Conservation (phyloP, 768 basidiomycete species). For the Boletus sp. region DNA sequence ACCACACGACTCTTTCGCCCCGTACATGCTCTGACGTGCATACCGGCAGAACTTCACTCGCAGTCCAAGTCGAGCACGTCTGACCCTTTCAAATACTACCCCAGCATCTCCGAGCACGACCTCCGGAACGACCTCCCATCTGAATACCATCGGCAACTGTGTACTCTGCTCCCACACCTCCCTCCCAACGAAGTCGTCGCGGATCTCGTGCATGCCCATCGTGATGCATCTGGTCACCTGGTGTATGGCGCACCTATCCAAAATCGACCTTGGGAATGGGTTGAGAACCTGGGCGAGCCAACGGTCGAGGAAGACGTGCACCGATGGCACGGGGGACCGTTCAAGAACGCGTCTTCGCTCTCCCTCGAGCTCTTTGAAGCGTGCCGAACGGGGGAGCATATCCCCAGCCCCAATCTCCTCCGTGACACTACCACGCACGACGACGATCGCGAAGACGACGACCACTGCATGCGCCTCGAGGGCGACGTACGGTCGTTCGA, state of each 20-base stretch:
- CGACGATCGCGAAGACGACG: constrained; percentile 11
- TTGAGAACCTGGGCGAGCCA: constrained; percentile 61
- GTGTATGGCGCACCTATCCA: constrained; percentile 51
- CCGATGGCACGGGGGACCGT: constrained; percentile 39
- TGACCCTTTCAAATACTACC: constrained; percentile 68
- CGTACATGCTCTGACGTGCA: background rate
- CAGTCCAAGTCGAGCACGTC: constrained; percentile 48
- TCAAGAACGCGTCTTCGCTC: constrained; percentile 68
- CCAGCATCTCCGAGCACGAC: constrained; percentile 45
- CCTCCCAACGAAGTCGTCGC: constrained; percentile 49
- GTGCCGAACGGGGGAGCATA: constrained; percentile 59
- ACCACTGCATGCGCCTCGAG: constrained; percentile 30
- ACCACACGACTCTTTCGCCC: constrained; percentile 5
- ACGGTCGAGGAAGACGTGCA: constrained; percentile 43
- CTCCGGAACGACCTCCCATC: constrained; percentile 54
- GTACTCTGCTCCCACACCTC: constrained; percentile 54
- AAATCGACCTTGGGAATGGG: constrained; percentile 86
- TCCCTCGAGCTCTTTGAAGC: constrained; percentile 71
- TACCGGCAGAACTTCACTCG: constrained; percentile 52
- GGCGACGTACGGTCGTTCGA: constrained; percentile 57
- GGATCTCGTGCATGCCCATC: constrained; percentile 56
- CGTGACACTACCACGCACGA: constrained; percentile 13
- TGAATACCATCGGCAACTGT: constrained; percentile 55
- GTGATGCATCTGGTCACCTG: constrained; percentile 50
- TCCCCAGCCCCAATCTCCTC: constrained; percentile 10